phyloP scores from a whole-genome alignment of 768 basidiomycete genomes.

The Boletus subparvulus region DNA sequence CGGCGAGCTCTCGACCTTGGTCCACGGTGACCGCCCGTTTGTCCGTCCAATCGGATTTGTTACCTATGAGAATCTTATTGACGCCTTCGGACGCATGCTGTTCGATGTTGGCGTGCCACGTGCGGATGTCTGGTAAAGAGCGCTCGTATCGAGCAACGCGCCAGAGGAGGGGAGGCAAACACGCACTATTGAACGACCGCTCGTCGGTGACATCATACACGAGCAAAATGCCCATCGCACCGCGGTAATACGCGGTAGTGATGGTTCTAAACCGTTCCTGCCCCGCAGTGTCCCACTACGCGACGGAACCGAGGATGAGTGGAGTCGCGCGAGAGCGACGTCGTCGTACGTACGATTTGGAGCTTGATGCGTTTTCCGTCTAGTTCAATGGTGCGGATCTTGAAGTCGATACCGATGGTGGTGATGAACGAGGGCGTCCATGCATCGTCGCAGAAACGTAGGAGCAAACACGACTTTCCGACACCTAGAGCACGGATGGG shows the following conservation, averaged over 20 bases:
- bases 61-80: slow-evolving; percentile 98
- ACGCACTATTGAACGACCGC: slow-evolving; percentile 91
- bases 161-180: slow-evolving; percentile 17
- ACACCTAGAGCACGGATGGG: slow-evolving; percentile 56
- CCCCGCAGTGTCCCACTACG: slow-evolving; percentile 97
- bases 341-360: slow-evolving; percentile 76
- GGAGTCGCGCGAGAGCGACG: background rate
- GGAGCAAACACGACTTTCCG: slow-evolving; percentile 93
- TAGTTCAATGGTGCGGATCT: slow-evolving; percentile 97
- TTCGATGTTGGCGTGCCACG: slow-evolving; percentile 97
- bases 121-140: slow-evolving; percentile 78
- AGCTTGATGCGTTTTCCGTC: slow-evolving; percentile 98
- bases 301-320: background rate
- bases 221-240: slow-evolving; percentile 96
- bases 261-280: slow-evolving; percentile 99
- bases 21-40: slow-evolving; percentile 90
- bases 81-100: slow-evolving; percentile 98
- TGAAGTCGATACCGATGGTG: slow-evolving; percentile 99
- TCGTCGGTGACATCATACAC: slow-evolving; percentile 99
- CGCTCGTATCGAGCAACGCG: background rate
- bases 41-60: slow-evolving; percentile 98
- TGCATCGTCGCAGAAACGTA: slow-evolving; percentile 98
- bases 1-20: slow-evolving; percentile 88
- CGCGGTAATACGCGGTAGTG: slow-evolving; percentile 98
- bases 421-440: slow-evolving; percentile 99